Conservation (phyloP, 2,329 filamentous ascomycete genomes). For the Cephalotrichum gorgonifer region DNA sequence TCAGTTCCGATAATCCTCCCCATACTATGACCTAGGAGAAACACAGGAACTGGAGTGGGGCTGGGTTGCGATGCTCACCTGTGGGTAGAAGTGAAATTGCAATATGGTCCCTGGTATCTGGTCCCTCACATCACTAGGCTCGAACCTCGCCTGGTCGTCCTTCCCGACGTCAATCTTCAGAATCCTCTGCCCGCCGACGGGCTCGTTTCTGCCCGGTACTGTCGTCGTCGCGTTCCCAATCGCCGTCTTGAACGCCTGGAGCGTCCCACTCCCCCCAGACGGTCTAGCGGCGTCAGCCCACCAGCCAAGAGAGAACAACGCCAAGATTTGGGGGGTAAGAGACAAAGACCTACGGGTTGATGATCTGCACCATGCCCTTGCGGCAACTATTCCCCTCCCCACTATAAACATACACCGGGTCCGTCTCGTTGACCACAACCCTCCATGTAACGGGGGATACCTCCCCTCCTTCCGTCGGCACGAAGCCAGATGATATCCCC, state of each 20-base stretch:
- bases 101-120: conserved; percentile 20
- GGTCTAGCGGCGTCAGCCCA: not conserved
- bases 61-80: not conserved
- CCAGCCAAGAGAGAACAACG: no score
- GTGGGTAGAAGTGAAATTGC: conserved; percentile 23
- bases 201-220: conserved; percentile 2
- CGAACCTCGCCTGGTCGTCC: conserved; percentile 18
- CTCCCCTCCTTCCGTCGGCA: conserved; percentile 7
- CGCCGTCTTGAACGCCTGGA: not conserved
- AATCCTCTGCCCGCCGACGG: conserved; percentile 20
- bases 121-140: conserved; percentile 20
- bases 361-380: conserved; percentile 25
- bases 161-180: conserved; percentile 21
- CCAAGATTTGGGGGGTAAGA: not conserved
- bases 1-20: not conserved
- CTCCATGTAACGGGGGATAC: conserved; percentile 26
- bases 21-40: not conserved
- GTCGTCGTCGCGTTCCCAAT: not conserved
- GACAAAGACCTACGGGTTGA: conserved; percentile 21
- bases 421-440: conserved; percentile 31
- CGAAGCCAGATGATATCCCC: conserved; percentile 32
- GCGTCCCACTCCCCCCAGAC: not conserved
- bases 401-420: conserved; percentile 40
- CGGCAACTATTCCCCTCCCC: conserved; percentile 33
- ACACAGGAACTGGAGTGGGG: not conserved